Evolutionary conservation across 2,329 filamentous ascomycete genomes (phyloP), one percentile per base, ranked within the genome.

Genomic region (Rhexocercosporidium sp.): DNA sequence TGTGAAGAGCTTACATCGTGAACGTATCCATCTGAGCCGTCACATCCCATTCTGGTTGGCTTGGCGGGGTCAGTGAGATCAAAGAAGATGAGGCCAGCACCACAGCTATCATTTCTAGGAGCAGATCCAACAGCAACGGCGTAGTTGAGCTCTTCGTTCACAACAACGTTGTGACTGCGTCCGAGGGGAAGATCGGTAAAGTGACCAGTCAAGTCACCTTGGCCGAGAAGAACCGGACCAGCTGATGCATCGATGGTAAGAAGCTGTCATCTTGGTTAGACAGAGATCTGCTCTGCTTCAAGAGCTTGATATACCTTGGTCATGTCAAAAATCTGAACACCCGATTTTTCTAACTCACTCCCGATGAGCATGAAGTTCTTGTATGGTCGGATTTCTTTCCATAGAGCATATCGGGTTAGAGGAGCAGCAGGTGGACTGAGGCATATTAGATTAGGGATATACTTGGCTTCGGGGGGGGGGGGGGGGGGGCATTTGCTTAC

Each of bases 311-410:
- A 27, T 59, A 65, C 62, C 44, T 65, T 85, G 68, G 78, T 83
- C 82, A 85, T 81, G 70, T 87, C 85, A 69, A 86, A 87, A 71
- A 86, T 82, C 73, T 87, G 85, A 53, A 87, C 81, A 41, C 82
- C 81, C 70, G 86, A 84, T 59, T 75, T 74, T 12, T 74, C 72
- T 20, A 81, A 79, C 62, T 84, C 82, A 14, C 77, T 77, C n/a
- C 79, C 79, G 66, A 81, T 79, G 65, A 79, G 72, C 62, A 76
- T 76, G 54, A 78, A 79, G 64, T 79, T 70, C 63, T 79, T 75
- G 68, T 79, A 75, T 9, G 75, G 74, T 51, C 78, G 75, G 60
- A 81, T 80, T 64, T 81, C 80, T 64, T 77, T 76, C 78, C 78
- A 80, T 22, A 74, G 22, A 44, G 61, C 47, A 31, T 46, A n/a